phyloP scores from a whole-genome alignment of 1,284 basidiomycete species.

The Heterobasidion irregulare region DNA sequence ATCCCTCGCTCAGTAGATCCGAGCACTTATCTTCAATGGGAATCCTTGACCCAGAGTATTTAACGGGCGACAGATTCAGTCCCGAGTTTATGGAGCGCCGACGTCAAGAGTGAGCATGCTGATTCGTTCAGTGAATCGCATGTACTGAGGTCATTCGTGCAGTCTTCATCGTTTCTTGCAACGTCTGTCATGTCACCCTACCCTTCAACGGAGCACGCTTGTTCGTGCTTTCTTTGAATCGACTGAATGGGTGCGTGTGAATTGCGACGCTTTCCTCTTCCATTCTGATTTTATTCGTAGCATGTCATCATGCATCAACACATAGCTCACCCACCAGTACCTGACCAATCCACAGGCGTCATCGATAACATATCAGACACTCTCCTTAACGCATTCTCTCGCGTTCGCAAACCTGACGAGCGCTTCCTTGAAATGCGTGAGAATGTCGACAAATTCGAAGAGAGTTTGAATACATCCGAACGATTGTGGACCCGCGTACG shows the following conservation, averaged over 20 bases:
- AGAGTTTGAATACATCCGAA: conserved; percentile 77
- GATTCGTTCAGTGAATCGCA: conserved; percentile 5
- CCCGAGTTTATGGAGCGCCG: conserved; percentile 94
- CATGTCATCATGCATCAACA: conserved; percentile 96
- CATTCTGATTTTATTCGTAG: conserved; percentile 29
- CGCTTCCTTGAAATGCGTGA: conserved; percentile 90
- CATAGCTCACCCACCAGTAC: conserved; percentile 78
- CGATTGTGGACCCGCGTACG: conserved; percentile 71
- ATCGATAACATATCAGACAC: conserved; percentile 95
- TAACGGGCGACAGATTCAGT: conserved; percentile 96
- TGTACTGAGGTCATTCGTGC: conserved; percentile 5
- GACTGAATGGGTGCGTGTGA: conserved; percentile 84
- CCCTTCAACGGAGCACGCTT: conserved; percentile 85
- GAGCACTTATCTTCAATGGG: too few relatives aligned
- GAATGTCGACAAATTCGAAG: conserved; percentile 91
- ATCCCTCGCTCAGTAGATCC: neutral
- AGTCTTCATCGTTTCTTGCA: conserved; percentile 93
- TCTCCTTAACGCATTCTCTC: conserved; percentile 89
- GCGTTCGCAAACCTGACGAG: conserved; percentile 94
- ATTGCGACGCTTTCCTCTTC: neutral
- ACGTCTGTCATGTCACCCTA: conserved; percentile 87
- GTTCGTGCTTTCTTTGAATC: conserved; percentile 92
- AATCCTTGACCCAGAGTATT: conserved; percentile 61
- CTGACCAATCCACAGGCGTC: conserved; percentile 72
- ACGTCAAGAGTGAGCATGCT: conserved; percentile 68